Base-by-base conservation (phyloP, 2,329 filamentous ascomycete genomes). In the Venturia effusa region DNA sequence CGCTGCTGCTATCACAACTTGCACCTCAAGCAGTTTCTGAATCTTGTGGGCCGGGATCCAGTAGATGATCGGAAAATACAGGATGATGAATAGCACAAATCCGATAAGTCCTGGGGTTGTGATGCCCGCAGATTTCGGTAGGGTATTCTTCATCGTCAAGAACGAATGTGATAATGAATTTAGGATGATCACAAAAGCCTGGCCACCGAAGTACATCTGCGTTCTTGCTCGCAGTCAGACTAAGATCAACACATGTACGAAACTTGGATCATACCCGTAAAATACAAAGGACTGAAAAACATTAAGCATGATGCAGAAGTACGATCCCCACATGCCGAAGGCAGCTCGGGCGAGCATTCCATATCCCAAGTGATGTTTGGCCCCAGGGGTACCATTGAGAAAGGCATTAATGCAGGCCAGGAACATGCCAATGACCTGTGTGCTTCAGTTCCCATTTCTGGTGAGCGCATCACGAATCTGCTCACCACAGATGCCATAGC, bases 191-290 rank as follows among this genome's bases (percentile, higher is more conserved):
- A 66, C 63, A 27, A 67, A 65, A 5, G 69, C 66, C 32, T 67
- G 66, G 19, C 67, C 68, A n/a, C 68, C 68, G 37, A 66, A 69
- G 48, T 68, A 69, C 63, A 67, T 67, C 59, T 70, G 68, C 11
- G 64, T 67, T 32, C 68, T 67, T 3, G 30, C 34, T 57, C 30
- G 34, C 4, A 30, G 22, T 57, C 30, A 57, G 51, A 27, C 45
- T 5, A 27, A 8, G 10, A 15, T 51, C 22, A 27, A 7, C 11
- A 51, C 22, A 27, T 15, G 13, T 22, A 15, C 22, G 22, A 24
- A 27, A 5, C 15, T n/a, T n/a, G 5, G 5, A 34, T 22, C 51
- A 57, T 57, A 57, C 51, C 51, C 51, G 22, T 57, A 57, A 22
- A 57, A 68, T 59, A 69, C 67, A 41, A 68, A 65, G 4, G 61